A percentile compares a stretch with the other conserved stretches of the same genome.
phyloP scores from a whole-genome alignment of 2,329 filamentous ascomycete genomes.

The Immersiporthe knoxdaviesiana region DNA sequence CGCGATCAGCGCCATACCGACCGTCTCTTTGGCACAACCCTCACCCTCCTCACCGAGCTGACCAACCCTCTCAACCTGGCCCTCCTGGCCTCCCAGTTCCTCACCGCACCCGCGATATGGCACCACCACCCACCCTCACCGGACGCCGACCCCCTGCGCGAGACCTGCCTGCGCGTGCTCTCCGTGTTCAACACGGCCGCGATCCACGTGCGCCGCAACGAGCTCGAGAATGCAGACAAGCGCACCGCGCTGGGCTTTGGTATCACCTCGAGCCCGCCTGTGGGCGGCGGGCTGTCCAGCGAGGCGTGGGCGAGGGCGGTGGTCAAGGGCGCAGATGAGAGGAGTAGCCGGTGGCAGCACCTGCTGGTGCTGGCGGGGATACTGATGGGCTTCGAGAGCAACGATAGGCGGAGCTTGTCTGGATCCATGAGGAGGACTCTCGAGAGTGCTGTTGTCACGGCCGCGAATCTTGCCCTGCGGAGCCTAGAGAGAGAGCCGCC shows the following conservation, averaged over 20 bases:
- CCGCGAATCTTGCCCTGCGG: constrained; percentile 75
- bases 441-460: constrained; percentile 73
- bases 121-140: constrained; percentile 42
- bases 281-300: constrained; percentile 49
- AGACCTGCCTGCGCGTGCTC: constrained; percentile 65
- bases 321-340: constrained; percentile 60
- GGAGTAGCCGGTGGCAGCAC: constrained; percentile 77
- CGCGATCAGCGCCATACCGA: constrained; percentile 55
- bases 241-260: constrained; percentile 14
- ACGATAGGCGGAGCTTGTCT: constrained; percentile 66
- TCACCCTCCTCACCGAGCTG: constrained; percentile 68
- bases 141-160: constrained; percentile 57
- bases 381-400: constrained; percentile 73
- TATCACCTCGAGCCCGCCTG: constrained; percentile 31
- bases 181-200: constrained; percentile 73
- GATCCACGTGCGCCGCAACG: constrained; percentile 54
- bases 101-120: constrained; percentile 75
- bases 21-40: constrained; percentile 67
- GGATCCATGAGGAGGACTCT: constrained; percentile 66
- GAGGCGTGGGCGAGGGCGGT: constrained; percentile 62
- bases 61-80: constrained; percentile 76
- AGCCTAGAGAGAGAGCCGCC: constrained; percentile 43
- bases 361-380: constrained; percentile 79
- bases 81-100: constrained; percentile 71
- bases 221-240: constrained; percentile 44